Evolutionary conservation across 495 filamentous ascomycete genomes (phyloP).

Genomic region (Penicillium lividum): DNA sequence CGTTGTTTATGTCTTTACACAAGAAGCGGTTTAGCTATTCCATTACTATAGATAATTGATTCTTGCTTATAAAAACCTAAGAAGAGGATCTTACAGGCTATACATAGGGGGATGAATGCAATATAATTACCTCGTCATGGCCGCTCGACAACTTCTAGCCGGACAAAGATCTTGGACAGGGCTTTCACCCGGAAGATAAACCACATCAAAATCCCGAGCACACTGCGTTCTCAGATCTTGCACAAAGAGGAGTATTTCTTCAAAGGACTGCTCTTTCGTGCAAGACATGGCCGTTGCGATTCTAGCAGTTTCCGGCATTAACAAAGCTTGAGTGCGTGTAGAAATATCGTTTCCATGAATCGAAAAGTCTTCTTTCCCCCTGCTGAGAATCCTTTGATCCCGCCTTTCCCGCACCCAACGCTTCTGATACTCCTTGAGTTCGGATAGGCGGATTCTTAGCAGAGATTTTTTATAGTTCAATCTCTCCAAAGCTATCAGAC

Average conservation of each 20-base stretch:
- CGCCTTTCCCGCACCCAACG: conserved; percentile 17
- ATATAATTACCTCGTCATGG: conserved; percentile 20
- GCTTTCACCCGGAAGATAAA: conserved; percentile 23
- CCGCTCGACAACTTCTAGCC: conserved; percentile 11
- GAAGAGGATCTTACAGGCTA: too few species aligned
- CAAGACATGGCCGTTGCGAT: conserved; percentile 22
- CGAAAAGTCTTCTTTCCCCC: conserved; percentile 15
- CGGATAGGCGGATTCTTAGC: conserved; percentile 13
- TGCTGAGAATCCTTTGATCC: conserved; percentile 21
- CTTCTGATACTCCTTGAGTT: conserved; percentile 22
- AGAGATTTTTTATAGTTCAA: conserved; percentile 18
- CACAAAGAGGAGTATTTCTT: conserved; percentile 26
- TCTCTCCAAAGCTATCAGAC: conserved; percentile 1
- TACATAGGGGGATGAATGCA: too few species aligned
- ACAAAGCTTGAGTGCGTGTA: conserved; percentile 15
- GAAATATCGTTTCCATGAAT: conserved; percentile 11
- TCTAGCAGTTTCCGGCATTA: conserved; percentile 19
- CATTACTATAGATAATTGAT: too few species aligned
- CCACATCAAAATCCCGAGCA: conserved; percentile 21
- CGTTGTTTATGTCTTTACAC: too few species aligned
- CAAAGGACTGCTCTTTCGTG: conserved; percentile 17
- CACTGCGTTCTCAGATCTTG: conserved; percentile 20
- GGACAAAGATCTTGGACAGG: conserved; percentile 20
- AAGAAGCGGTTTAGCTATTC: too few species aligned
- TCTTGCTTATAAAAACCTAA: too few species aligned